A percentile compares a stretch with the other conserved stretches of the same genome.
These are phyloP conservation scores for Emericellopsis atlantica DNA, from an alignment of 2,329 filamentous ascomycete genomes.

Conservation along the genomic window DNA sequence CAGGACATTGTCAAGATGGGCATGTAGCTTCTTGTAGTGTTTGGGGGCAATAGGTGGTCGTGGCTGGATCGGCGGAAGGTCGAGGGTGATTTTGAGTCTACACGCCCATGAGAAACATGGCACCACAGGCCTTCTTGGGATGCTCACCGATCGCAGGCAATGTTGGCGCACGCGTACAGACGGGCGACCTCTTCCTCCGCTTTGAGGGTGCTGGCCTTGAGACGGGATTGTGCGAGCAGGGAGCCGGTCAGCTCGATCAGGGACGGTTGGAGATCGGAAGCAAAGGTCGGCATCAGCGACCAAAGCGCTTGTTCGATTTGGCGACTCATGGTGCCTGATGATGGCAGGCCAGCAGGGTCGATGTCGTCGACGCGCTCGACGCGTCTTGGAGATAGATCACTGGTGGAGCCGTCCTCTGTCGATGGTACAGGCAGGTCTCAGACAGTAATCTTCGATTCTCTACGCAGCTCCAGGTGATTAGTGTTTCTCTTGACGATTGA, in stretches of 20 bases:
- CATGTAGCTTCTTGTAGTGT: conserved; percentile 74
- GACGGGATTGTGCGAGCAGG: conserved; percentile 68
- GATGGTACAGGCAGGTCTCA: too few relatives aligned
- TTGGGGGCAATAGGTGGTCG: conserved; percentile 67
- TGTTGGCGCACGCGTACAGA: conserved; percentile 70
- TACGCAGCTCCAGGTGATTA: too few relatives aligned
- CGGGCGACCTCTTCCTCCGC: conserved; percentile 81
- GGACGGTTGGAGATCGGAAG: conserved; percentile 51
- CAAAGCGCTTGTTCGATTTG: conserved; percentile 61
- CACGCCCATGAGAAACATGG: not conserved
- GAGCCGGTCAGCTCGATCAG: conserved; percentile 61
- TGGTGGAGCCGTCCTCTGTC: not conserved
- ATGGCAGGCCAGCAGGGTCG: not conserved
- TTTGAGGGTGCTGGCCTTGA: conserved; percentile 65
- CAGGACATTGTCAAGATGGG: conserved; percentile 65
- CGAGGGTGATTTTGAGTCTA: conserved; percentile 62
- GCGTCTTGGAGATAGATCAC: not conserved
- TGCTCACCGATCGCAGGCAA: conserved; percentile 72
- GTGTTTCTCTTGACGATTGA: too few relatives aligned
- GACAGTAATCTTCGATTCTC: too few relatives aligned
- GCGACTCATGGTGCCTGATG: conserved; percentile 50
- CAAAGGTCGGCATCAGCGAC: conserved; percentile 63
- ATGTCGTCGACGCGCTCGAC: not conserved
- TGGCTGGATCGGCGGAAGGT: conserved; percentile 65
- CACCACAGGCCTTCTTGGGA: not conserved